A percentile compares a stretch with the other conserved stretches of the same genome.
phyloP scores from a whole-genome alignment of 495 filamentous ascomycete genomes.

The Astrothelium subdiscretum region DNA sequence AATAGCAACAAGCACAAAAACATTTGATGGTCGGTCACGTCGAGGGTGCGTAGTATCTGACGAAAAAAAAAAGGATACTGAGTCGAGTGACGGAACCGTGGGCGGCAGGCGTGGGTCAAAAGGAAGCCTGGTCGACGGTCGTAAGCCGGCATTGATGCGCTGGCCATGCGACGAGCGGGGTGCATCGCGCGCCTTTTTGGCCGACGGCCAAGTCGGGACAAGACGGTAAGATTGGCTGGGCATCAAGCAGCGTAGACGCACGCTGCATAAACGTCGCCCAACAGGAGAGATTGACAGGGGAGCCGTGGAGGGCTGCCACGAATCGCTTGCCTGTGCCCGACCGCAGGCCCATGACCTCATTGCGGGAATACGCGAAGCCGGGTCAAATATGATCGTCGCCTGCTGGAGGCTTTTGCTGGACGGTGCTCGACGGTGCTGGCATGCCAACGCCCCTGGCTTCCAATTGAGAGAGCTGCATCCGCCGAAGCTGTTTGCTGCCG shows the following conservation, averaged over 20 bases:
- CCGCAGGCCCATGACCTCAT: neutral
- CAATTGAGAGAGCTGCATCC: neutral
- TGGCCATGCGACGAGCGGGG: neutral
- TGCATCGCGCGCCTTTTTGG: neutral
- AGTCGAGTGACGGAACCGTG: neutral
- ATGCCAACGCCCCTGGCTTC: no score
- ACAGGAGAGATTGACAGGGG: neutral
- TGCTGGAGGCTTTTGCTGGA: no score
- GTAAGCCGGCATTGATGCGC: neutral
- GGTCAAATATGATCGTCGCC: neutral
- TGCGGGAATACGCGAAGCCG: neutral
- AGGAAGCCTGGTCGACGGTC: neutral
- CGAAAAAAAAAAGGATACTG: neutral
- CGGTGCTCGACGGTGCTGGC: no score
- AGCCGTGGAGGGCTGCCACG: neutral
- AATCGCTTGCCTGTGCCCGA: neutral
- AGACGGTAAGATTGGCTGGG: neutral
- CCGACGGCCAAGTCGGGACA: neutral
- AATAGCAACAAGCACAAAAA: neutral
- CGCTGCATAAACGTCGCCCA: neutral
- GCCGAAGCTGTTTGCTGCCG: neutral
- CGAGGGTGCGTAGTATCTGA: neutral
- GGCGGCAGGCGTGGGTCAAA: neutral
- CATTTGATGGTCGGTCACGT: neutral
- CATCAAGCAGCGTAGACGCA: neutral